phyloP scores from a whole-genome alignment of 495 filamentous ascomycete species.

The Lasiosphaeris hirsuta region DNA sequence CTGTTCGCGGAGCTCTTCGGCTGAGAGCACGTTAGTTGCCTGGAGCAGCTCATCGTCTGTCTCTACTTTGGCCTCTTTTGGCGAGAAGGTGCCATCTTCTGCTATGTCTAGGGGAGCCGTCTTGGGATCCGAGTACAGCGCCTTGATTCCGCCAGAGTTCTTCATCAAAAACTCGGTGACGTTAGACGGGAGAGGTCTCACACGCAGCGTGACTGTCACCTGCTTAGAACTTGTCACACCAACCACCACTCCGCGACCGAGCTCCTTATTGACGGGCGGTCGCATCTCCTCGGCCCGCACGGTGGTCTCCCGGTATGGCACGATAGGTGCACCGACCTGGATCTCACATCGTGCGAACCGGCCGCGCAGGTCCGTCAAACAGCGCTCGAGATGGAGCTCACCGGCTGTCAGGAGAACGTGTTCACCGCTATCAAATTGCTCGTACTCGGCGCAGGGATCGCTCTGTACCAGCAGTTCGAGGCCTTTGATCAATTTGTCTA shows the following conservation, averaged over 20 bases:
- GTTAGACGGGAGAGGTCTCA: slow-evolving; percentile 69
- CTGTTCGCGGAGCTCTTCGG: slow-evolving; percentile 71
- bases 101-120: slow-evolving; percentile 41
- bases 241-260: slow-evolving; percentile 80
- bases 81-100: slow-evolving; percentile 32
- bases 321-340: slow-evolving; percentile 88
- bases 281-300: slow-evolving; percentile 86
- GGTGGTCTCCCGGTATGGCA: slow-evolving; percentile 93
- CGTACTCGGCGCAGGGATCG: slow-evolving; percentile 94
- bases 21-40: slow-evolving; percentile 55
- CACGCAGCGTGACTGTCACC: slow-evolving; percentile 71
- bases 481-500: slow-evolving; percentile 90
- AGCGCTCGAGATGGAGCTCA: slow-evolving; percentile 91
- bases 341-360: slow-evolving; percentile 94
- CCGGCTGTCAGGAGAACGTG: slow-evolving; percentile 94
- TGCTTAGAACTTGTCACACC: slow-evolving; percentile 79
- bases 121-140: slow-evolving; percentile 66
- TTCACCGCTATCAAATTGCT: slow-evolving; percentile 87
- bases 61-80: slow-evolving; percentile 30
- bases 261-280: slow-evolving; percentile 75
- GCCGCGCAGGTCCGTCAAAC: slow-evolving; percentile 88
- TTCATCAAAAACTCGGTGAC: slow-evolving; percentile 85
- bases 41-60: slow-evolving; percentile 48
- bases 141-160: slow-evolving; percentile 73
- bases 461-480: slow-evolving; percentile 86